Evolutionary conservation across 2,329 filamentous ascomycete species (phyloP).

Genomic region (Penicillium sumatraense): DNA sequence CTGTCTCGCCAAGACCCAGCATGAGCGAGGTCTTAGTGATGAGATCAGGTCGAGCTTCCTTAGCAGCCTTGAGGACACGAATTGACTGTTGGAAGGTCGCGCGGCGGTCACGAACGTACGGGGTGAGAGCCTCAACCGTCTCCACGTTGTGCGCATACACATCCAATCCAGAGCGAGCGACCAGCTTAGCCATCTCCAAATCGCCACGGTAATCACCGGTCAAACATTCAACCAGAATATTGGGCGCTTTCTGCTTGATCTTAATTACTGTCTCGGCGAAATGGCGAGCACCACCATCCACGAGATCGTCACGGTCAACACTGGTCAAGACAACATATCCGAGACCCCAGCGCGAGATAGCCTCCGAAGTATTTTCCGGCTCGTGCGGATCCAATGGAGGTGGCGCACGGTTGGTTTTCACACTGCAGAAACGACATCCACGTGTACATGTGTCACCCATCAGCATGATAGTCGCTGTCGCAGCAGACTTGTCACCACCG

Average conservation of each 20-base stretch:
- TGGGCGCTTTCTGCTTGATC: slow-evolving; percentile 76
- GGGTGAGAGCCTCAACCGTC: slow-evolving; percentile 88
- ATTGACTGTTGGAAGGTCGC: slow-evolving; percentile 89
- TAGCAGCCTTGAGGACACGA: slow-evolving; percentile 77
- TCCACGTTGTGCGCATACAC: slow-evolving; percentile 98
- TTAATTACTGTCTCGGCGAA: slow-evolving; percentile 92
- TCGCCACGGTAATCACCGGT: slow-evolving; percentile 86
- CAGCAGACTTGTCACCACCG: slow-evolving; percentile 81
- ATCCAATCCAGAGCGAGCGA: slow-evolving; percentile 86
- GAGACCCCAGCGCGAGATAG: slow-evolving; percentile 86
- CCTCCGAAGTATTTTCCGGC: slow-evolving; percentile 95
- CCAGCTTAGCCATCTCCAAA: slow-evolving; percentile 80
- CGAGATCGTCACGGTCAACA: slow-evolving; percentile 91
- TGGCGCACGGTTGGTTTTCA: slow-evolving; percentile 80
- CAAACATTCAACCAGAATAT: slow-evolving; percentile 51
- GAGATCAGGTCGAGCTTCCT: slow-evolving; percentile 73
- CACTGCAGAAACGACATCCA: slow-evolving; percentile 94
- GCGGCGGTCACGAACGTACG: slow-evolving; percentile 84
- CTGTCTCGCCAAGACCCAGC: slow-evolving; percentile 91
- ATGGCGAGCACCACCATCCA: slow-evolving; percentile 84
- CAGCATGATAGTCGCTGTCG: slow-evolving; percentile 97
- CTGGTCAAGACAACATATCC: slow-evolving; percentile 94
- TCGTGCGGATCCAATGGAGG: slow-evolving; percentile 92
- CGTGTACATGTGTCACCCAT: slow-evolving; percentile 99
- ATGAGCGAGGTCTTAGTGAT: slow-evolving; percentile 99